Evolutionary conservation across 2,329 filamentous ascomycete genomes (phyloP), one percentile per base, ranked within the genome.

Genomic region (Rachicladosporium sp.): DNA sequence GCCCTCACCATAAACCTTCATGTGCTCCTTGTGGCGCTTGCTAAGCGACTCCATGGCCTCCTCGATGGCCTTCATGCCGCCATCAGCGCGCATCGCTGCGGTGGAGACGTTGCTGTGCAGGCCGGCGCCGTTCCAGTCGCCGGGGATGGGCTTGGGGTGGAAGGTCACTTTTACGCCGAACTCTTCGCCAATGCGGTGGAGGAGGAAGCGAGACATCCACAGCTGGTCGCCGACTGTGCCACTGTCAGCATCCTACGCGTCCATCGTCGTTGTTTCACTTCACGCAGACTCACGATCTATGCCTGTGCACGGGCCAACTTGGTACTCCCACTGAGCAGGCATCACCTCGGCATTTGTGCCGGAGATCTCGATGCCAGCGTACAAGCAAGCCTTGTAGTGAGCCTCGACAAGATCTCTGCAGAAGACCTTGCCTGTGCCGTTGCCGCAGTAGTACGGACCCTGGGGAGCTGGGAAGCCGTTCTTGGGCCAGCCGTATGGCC

Each of bases 321-420:
- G 89, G 78, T 85, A 95, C 66, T 96, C 89, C 89, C 89, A 96
- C 68, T 95, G 89, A 45, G 83, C 87, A 48, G 87, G 83, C 84
- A 95, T 93, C 59, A 98, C 91, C 75, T 98, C 91, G 50, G 91
- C 91, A 67, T 98, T 98, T 70, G 91, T 96, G 59, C 91, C 91
- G 19, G 88, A 94, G 66, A 98, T 96, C 64, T 88, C 80, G 67
- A 98, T 74, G 44, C 82, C 81, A 45, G 89, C 78, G 64, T 86
- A 94, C 65, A 96, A 62, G 73, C 78, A 94, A 50, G 81, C 80
- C 69, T 85, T 85, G 80, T 86, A 88, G 71, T 93, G 85, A 49
- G 84, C 81, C 71, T 96, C 89, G 52, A 98, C 88, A 47, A 98
- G 89, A 61, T 98, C 89, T 71, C 89, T 82, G 79, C 88, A 89